Percentiles rank a stretch among this genome's conserved stretches.
Evolutionary conservation across 768 basidiomycete genomes (phyloP).

Genomic region (Boletus speciosus): DNA sequence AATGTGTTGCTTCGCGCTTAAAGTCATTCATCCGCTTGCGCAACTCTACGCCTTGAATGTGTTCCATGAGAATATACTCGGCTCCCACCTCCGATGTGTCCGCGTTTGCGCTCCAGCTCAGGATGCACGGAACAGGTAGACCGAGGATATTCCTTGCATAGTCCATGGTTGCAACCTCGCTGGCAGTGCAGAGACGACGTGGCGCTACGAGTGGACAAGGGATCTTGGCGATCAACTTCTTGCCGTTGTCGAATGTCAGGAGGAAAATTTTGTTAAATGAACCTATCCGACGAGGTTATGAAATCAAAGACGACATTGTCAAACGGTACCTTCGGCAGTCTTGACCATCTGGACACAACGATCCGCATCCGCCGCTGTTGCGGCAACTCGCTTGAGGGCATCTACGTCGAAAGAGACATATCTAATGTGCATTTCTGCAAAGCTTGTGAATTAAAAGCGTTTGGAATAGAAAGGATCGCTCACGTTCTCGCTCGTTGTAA

Average conservation of each 20-base stretch:
- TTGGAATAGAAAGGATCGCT: not conserved
- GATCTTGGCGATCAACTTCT: slow-evolving; percentile 15
- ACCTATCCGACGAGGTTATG: not conserved
- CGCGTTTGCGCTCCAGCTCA: slow-evolving; percentile 28
- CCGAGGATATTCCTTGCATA: slow-evolving; percentile 25
- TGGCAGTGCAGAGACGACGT: slow-evolving; percentile 30
- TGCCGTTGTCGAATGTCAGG: slow-evolving; percentile 10
- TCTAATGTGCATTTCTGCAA: not conserved
- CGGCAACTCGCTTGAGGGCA: slow-evolving; percentile 18
- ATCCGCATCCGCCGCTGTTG: slow-evolving; percentile 8
- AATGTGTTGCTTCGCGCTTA: not conserved
- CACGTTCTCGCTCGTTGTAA: slow-evolving; percentile 9
- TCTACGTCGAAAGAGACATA: slow-evolving; percentile 14
- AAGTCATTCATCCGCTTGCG: slow-evolving; percentile 11
- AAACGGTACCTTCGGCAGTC: slow-evolving; percentile 7
- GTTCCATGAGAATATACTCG: slow-evolving; percentile 38
- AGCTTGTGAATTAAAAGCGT: not conserved
- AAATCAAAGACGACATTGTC: not conserved
- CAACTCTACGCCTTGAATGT: slow-evolving; percentile 21
- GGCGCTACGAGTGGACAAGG: slow-evolving; percentile 26
- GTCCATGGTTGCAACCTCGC: slow-evolving; percentile 37
- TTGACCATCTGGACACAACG: slow-evolving; percentile 18
- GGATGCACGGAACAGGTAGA: slow-evolving; percentile 29
- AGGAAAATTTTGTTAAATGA: slow-evolving; percentile 16
- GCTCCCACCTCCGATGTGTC: slow-evolving; percentile 24